Base-by-base conservation (phyloP, 768 basidiomycete species). In the Mycena capillaripes region DNA sequence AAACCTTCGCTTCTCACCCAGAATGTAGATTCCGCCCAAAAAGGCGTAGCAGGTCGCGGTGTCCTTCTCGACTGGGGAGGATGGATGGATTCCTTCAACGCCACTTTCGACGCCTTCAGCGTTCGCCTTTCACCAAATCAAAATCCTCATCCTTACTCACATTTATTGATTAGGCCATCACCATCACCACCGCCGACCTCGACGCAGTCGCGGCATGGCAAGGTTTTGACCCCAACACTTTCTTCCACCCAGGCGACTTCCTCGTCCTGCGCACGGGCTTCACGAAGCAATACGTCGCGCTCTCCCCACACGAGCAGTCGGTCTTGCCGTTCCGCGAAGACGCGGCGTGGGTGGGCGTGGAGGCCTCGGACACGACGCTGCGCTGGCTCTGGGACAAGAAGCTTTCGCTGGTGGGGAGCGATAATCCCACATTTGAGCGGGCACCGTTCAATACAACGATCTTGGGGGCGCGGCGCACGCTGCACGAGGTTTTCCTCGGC, bases 381-480 rank as follows among this genome's bases (percentile, higher is more conserved):
- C 36, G 59, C n/a, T 74, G 73, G 73, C 40, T 74, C 16, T 74
- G 70, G 70, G 69, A 70, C 10, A 73, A 66, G 56, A 73, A 73
- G 34, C 27, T 73, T 14, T 34, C 69, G 4, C 16, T 73, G 8
- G 63, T 73, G 3, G 72, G 72, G 19, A 53, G 50, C 21, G 72
- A 73, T 23, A 70, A 74, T 30, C 69, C 62, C 36, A 36, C 62
- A 19, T 60, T 71, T n/a, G 73, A 74, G 30, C 23, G 44, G 1
- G 17, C 38, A 4, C 55, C 68, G 27, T 9, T 23, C 19, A 30
- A 5, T 12, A 19, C 12, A 3, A 25, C n/a, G 5, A 58, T 66
- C 21, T 30, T 29, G 11, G 56, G 66, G 0, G 66, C 23, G 0
- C 55, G 25, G 40, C 53, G 72, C 6, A 52, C 62, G 19, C 29